Base-by-base conservation (phyloP, 768 basidiomycete genomes). In the Chlorophyllum brunneum region DNA sequence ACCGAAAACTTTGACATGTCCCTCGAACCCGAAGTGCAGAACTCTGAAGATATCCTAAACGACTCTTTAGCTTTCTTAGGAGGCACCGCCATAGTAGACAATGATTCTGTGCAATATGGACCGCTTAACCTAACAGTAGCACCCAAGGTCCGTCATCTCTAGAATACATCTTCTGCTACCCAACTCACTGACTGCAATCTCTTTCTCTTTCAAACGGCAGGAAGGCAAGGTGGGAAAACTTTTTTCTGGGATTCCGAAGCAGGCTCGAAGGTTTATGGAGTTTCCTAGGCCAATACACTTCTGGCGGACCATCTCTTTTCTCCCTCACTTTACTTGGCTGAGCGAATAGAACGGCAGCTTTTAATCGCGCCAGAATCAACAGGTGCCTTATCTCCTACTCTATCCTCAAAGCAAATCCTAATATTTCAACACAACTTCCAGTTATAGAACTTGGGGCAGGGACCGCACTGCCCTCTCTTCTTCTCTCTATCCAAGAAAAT, bases 391-490 rank as follows among this genome's bases (percentile, higher is more conserved):
- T 22, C 16, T 31, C 9, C 6, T 2, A 6, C 22, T 23, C n/a
- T 15, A 53, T 6, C 18, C 30, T 11, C 9, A 30, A 4, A 37
- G 26, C 8, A 5, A 23, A 48, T 10, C n/a, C 43, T 18, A 13
- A 20, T 20, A n/a, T 40, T 24, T 20, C n/a, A 30, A n/a, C 16
- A 3, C 10, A 26, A 3, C 1, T 15, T 24, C 9, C 23, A 86
- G 85, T 84, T 1, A 60, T 89, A n/a, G 88, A 90, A 62, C 76
- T 89, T 2, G 86, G 84, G 2, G 78, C 85, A 6, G 86, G 88
- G 5, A 76, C 79, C 39, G 86, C 80, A 15, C 63, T 91, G 6
- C 86, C 86, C 4, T 86, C 83, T 0, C 67, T 88, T 1, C 70
- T 90, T 1, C 58, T 80, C 30, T 71, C 82, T 36, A 78, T 74